phyloP scores from a whole-genome alignment of 1,284 basidiomycete genomes.

The Trametes sp. region DNA sequence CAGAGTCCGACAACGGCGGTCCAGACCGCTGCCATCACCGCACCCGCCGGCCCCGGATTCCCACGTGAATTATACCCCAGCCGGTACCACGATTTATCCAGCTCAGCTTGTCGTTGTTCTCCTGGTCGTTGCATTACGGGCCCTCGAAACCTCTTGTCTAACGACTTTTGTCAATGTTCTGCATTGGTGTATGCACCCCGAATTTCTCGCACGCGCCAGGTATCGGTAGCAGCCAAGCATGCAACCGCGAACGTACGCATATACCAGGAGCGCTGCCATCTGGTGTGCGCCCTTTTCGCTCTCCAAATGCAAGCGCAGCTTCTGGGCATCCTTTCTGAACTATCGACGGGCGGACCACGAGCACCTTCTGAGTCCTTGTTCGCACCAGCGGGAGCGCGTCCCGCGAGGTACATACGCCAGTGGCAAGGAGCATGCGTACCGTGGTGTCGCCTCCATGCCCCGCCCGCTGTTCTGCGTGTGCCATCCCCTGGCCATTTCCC shows the following conservation, averaged over 20 bases:
- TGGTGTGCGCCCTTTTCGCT: neutral
- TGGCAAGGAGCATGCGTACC: neutral
- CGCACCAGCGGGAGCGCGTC: neutral
- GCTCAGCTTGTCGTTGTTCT: neutral
- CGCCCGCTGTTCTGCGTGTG: no score
- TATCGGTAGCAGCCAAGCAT: neutral
- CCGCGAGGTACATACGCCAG: conserved; percentile 5
- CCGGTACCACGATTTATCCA: neutral
- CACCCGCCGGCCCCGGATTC: conserved; percentile 11
- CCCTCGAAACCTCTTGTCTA: no score
- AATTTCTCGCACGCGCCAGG: neutral
- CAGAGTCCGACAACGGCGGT: conserved; percentile 11
- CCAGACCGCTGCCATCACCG: conserved; percentile 17
- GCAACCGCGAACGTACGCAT: neutral
- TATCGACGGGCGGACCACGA: neutral
- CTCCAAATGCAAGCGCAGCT: neutral
- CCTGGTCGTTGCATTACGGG: neutral
- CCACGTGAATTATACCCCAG: conserved; percentile 5
- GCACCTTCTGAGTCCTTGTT: neutral
- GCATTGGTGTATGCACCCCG: neutral
- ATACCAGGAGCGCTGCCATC: neutral
- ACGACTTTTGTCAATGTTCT: neutral
- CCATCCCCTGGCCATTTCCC: neutral
- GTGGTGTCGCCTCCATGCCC: neutral
- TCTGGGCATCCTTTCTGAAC: neutral